These are phyloP conservation scores for slime mould (Dictyostelium discoideum) DNA, from an alignment of 78 protist genomes.

Conservation along the genomic window DNA sequence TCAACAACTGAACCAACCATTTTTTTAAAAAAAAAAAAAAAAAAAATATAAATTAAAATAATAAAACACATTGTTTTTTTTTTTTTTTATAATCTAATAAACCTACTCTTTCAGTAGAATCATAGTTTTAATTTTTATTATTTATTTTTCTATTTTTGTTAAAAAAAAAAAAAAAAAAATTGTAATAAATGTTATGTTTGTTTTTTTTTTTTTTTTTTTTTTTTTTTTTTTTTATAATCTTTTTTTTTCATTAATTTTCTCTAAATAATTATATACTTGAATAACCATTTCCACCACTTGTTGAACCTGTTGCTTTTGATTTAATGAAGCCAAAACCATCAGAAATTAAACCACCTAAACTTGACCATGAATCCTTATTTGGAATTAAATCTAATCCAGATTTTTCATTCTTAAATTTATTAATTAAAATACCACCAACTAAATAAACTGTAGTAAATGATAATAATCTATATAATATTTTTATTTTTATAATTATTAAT, in stretches of 20 bases:
- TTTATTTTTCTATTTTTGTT: too few species aligned
- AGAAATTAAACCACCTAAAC: slow-evolving; percentile 23
- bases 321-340: slow-evolving; percentile 37
- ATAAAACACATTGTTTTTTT: too few species aligned
- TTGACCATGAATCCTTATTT: slow-evolving; percentile 35
- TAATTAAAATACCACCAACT: slow-evolving; percentile 26
- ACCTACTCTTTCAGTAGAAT: too few species aligned
- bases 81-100: too few species aligned
- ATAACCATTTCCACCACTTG: background rate
- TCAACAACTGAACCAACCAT: too few species aligned
- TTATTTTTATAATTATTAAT: too few species aligned
- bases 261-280: background rate
- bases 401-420: slow-evolving; percentile 5
- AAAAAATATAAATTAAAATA: too few species aligned
- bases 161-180: too few species aligned
- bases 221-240: background rate
- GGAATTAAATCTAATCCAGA: slow-evolving; percentile 44
- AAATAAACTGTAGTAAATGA: background rate
- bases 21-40: too few species aligned
- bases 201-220: too few species aligned
- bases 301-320: slow-evolving; percentile 34
- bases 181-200: too few species aligned
- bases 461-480: slow-evolving; percentile 12
- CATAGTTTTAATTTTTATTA: too few species aligned
- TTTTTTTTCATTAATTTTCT: background rate